phyloP scores from a whole-genome alignment of 2,329 filamentous ascomycete species.

The Capronia americana region DNA sequence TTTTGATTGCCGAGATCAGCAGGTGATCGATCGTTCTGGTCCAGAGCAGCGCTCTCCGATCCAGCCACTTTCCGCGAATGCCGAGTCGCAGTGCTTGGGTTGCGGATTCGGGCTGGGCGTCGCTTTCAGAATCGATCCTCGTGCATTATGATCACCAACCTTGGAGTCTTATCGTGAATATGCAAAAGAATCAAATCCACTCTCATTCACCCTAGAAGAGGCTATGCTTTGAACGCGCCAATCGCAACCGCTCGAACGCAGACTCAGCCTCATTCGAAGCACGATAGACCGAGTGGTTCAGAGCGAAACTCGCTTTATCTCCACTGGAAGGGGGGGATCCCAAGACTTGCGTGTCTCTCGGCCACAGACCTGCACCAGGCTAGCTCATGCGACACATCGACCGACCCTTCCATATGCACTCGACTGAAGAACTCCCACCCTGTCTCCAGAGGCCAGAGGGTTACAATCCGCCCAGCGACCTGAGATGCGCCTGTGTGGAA shows the following conservation, averaged over 20 bases:
- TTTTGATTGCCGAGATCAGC: background rate
- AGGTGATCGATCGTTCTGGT: background rate
- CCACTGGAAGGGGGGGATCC: conserved; percentile 31
- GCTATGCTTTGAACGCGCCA: background rate
- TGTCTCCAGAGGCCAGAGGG: conserved; percentile 32
- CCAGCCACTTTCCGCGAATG: background rate
- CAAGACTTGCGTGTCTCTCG: conserved; percentile 24
- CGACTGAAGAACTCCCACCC: conserved; percentile 29
- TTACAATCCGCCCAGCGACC: conserved; percentile 26
- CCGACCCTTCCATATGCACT: conserved; percentile 13
- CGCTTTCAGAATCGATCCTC: background rate
- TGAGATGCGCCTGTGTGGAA: conserved; percentile 29
- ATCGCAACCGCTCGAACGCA: background rate
- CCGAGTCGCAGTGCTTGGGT: background rate
- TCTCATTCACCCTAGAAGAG: background rate
- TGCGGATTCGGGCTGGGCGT: background rate
- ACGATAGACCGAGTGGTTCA: background rate
- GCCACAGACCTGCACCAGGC: conserved; percentile 31
- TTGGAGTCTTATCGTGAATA: background rate
- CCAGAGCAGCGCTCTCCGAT: background rate
- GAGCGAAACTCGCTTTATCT: conserved; percentile 15
- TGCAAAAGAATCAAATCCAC: background rate
- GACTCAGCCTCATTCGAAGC: conserved; percentile 1
- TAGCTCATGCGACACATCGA: conserved; percentile 28
- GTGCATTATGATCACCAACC: background rate